Base-by-base conservation (phyloP, 1,139 yeast genomes). In the Diutina scorzettiae region DNA sequence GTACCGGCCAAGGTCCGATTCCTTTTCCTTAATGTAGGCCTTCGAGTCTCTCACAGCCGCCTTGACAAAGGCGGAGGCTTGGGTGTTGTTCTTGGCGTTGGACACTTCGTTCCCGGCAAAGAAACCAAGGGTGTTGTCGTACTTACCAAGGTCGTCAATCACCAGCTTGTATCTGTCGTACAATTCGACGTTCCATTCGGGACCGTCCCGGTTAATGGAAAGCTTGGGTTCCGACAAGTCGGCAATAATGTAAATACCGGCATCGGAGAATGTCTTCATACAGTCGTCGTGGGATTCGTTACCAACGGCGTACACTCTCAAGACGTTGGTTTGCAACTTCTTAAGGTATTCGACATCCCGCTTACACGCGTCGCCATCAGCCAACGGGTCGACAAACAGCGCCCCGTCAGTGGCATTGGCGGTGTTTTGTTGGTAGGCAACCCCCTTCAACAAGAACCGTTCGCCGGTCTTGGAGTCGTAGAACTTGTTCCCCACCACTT, bases 31-130 rank as follows among this genome's bases (percentile, higher is more conserved):
- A 58, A 85, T 74, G 65, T 86, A 85, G 41, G 76, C 70, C 66
- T 83, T 85, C 66, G 81, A 73, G 59, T 82, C 93, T 70, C 93
- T 78, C 49, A 85, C 76, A 41, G 87, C 94, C 46, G 95, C 95
- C 69, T 85, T 86, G 54, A 86, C 93, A 59, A 74, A 84, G 33
- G 95, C 82, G 34, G 95, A 86, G 43, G 95, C 78, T 47, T 69
- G 76, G 40, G 95, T 82, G 60, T 89, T 87, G 1, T 61, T 47
- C 17, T 52, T 54, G 43, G 58, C 58, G 51, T 66, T 67, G 54
- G 91, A 80, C 46, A 89, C 82, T 66, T 89, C 96, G 58, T 89
- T 89, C 55, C 96, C 96, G 39, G 94, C 78, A 57, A 89, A 81
- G 67, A 86, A 86, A n/a, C 95, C 97, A 48, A 87, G 64, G 12